Base-by-base conservation (phyloP, 352 stramenopile species). In the Globisporangium spiculum region DNA sequence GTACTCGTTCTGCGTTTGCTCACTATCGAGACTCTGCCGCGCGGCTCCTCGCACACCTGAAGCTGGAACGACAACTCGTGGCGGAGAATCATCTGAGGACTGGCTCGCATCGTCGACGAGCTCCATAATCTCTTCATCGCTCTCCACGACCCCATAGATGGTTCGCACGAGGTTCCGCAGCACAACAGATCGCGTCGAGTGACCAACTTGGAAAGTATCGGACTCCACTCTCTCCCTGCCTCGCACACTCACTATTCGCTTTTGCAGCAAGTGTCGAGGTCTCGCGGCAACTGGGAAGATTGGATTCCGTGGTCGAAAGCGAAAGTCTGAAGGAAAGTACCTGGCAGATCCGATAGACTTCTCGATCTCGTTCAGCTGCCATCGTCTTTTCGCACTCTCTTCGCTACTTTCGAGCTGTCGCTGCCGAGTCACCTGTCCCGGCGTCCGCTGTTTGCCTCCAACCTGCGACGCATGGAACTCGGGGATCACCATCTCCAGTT, bases 401-500 rank as follows among this genome's bases (percentile, higher is more conserved):
- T 69, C 36, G 12, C 48, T 4, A 12, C 16, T 20, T 27, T 65
- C 22, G 34, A 56, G 4, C 22, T 60, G 34, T 48, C 70, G 20
- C 32, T 65, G 69, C 32, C 58, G 41, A 36, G 44, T 38, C 20
- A 20, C 22, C 41, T 71, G 65, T 3, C 38, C 30, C 20, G 60
- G 58, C 8, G 46, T 6, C 1, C 64, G 69, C 56, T 79, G 74
- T 61, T 91, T 92, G 0, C 87, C 87, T 54, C 75, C 85, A 1
- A 93, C 75, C 66, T 91, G 83, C 16, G 85, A 93, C 0, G 85
- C 80, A 38, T 91, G 84, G 69, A 95, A 95, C 44, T 84, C 84
- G 4, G 85, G 84, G 22, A 95, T 94, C n/a, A 81, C 72, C 86
- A 94, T 91, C 65, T 77, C 71, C 16, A 91, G 68, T 22, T 84